phyloP scores from a whole-genome alignment of 345 rosid genomes.

The Eucalyptus erythrocorys region DNA sequence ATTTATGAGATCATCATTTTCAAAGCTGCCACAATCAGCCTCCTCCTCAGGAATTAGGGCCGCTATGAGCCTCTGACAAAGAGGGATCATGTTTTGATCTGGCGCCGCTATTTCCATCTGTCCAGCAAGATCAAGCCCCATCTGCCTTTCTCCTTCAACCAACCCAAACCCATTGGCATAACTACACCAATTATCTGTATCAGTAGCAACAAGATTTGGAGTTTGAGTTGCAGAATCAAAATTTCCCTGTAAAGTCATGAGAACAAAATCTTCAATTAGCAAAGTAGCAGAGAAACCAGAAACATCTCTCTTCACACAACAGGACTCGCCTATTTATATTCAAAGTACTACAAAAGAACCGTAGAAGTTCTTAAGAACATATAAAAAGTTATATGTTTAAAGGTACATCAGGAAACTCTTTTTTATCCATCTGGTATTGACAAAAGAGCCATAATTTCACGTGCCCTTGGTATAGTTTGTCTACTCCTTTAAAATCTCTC shows the following conservation, averaged over 20 bases:
- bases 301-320: not conserved
- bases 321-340: not conserved
- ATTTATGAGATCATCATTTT: conserved; percentile 30
- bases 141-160: conserved; percentile 12
- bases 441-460: not conserved
- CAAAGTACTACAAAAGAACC: not conserved
- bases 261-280: not conserved
- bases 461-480: not conserved
- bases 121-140: conserved; percentile 14
- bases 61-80: conserved; percentile 74
- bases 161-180: conserved; percentile 18
- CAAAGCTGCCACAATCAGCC: conserved; percentile 8
- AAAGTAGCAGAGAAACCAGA: not conserved
- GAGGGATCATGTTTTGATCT: conserved; percentile 35
- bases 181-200: conserved; percentile 3
- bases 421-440: not conserved
- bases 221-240: conserved; percentile 6
- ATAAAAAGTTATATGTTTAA: not conserved
- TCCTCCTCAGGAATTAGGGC: conserved; percentile 82
- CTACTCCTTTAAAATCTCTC: not conserved
- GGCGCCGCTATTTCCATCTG: conserved; percentile 5
- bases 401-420: not conserved
- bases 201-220: conserved; percentile 4
- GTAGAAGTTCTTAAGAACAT: not conserved
- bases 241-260: conserved; percentile 26